Base-by-base conservation (phyloP, 192 early-diverging fungal species). In the Borealophlyctis nickersoniae region DNA sequence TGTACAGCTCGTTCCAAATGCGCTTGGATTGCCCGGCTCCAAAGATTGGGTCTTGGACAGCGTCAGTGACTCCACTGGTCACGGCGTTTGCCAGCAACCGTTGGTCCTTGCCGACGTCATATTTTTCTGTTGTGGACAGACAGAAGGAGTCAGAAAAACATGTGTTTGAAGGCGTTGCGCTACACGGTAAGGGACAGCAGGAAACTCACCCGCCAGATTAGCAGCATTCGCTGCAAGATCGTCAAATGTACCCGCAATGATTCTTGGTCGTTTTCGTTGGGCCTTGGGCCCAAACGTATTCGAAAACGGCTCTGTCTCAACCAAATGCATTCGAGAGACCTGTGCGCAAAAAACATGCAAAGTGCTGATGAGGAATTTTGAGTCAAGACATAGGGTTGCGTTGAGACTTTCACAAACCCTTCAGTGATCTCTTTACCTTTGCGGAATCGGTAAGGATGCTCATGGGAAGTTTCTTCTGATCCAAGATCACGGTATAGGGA, bases 1-100 rank as follows among this genome's bases (percentile, higher is more conserved):
- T 99, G 84, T 99, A 97, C 36, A 99, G 78, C 75, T 99, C 96
- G 77, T 89, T 89, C 96, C 96, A 99, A 60, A 99, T 99, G 70
- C 96, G 88, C 73, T 91, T 93, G 1, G 92, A 95, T 66, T 95
- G 92, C 57, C 96, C 96, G 48, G 93, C 93, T 32, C 84, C 86
- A 67, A 99, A 88, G 62, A 92, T 88, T 69, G 92, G 92, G 70
- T 94, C 92, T 64, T 90, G 82, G 26, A 86, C 85, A 30, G 82
- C 87, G 56, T 92, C 89, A 1, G 77, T 77, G 52, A 77, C 34
- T 67, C 82, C 72, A 78, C 70, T 67, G 16, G 49, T 62, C 3
- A 55, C 45, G 9, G 70, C 75, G 77, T 96, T 96, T 29, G 87
- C 85, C 29, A 87, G 69, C 64, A 95, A 77, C 53, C 83, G 79